These are phyloP conservation scores for Fusarium drepaniforme DNA, from an alignment of 2,329 filamentous ascomycete genomes.

Conservation along the genomic window DNA sequence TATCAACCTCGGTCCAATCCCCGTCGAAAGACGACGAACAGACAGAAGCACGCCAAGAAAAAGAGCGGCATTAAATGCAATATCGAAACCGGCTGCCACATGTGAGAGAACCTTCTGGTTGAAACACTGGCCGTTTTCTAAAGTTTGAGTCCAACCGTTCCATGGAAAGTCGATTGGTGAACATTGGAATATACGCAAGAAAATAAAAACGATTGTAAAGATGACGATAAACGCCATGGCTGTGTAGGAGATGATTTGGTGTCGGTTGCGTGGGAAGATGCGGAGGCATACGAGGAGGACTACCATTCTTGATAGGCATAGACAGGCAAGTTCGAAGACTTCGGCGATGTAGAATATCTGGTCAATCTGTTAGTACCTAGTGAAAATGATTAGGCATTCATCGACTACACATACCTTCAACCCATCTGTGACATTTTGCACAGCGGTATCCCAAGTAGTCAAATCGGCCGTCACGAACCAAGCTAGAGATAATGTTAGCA, in stretches of 20 bases:
- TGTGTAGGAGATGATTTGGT: conserved; percentile 50
- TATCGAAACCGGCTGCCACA: conserved; percentile 58
- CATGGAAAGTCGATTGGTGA: conserved; percentile 51
- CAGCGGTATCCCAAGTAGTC: conserved; percentile 7
- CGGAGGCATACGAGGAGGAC: conserved; percentile 55
- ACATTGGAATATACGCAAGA: conserved; percentile 58
- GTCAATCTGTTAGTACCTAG: neutral
- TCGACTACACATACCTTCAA: conserved; percentile 23
- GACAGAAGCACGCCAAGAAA: conserved; percentile 58
- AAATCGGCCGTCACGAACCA: conserved; percentile 9
- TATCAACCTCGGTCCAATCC: conserved; percentile 57
- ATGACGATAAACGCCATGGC: conserved; percentile 50
- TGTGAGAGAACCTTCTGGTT: conserved; percentile 51
- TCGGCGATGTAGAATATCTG: conserved; percentile 49
- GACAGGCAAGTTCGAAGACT: conserved; percentile 52
- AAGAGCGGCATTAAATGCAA: conserved; percentile 59
- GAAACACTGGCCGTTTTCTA: conserved; percentile 31
- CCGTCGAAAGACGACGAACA: conserved; percentile 53
- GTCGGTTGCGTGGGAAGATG: conserved; percentile 49
- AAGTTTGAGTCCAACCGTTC: conserved; percentile 32
- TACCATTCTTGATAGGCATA: conserved; percentile 55
- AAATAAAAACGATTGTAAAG: conserved; percentile 51
- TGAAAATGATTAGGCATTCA: neutral
- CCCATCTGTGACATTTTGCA: conserved; percentile 21
- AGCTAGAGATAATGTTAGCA: conserved; percentile 20